Evolutionary conservation across 192 early-diverging fungal species (phyloP), one percentile per base, ranked within the genome.

Genomic region (Spizellomyces sp.): DNA sequence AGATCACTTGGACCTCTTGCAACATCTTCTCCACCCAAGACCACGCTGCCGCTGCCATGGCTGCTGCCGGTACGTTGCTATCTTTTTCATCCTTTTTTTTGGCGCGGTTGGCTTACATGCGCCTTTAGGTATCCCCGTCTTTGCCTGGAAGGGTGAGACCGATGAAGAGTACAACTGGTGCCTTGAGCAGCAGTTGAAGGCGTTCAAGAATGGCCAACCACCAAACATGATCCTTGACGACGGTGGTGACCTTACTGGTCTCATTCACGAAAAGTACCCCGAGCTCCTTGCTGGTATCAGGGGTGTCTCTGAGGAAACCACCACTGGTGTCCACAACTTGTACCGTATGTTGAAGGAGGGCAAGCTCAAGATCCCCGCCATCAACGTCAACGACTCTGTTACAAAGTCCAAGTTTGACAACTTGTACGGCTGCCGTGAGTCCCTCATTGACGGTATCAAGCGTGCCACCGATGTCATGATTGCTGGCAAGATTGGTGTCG

Each of bases 401-500:
- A 95, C 96, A 83, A 98, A 98, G 91, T 93, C 91, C 87, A 98
- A 98, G 91, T 98, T 98, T 79, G 96, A 98, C 87, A 98, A 98
- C 91, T 80, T 98, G 78, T 98, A 99, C 88, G 96, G 96, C 74
- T 99, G 96, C 93, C 93, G 96, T 80, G 96, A 98, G 89, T 96
- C 95, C 45, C 88, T 98, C 75, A 92, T 98, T 70, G 96, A 98
- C 85, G 96, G 96, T 79, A 98, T 96, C 90, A 98, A 98, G 96
- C 91, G 96, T 80, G 96, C 96, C 78, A 98, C 96, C 78, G 96
- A 98, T 79, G 96, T 98, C 79, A 96, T 97, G 95, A 99, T 99
- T 83, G 96, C 96, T 77, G 96, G 96, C 71, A 99, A 99, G 90
- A 92, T 99, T 59, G 87, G 94, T 65, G 92, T 97, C 67, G 95